Evolutionary conservation across 345 rosid species (phyloP).

Genomic region (Heritiera littoralis): DNA sequence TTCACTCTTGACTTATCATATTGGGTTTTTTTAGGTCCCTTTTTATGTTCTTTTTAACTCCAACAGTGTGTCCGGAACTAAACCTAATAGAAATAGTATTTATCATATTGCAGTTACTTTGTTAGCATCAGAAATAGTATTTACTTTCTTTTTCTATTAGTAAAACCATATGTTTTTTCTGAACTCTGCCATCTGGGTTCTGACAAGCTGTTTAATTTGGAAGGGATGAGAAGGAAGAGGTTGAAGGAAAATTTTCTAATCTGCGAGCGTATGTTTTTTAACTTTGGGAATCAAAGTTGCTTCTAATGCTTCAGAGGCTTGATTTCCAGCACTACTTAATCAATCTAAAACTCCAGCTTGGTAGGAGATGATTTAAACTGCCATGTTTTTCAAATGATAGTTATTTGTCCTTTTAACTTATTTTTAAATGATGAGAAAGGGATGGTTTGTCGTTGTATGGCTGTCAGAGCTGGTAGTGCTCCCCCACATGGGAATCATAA

Average conservation of each 20-base stretch:
- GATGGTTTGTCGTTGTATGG: neutral
- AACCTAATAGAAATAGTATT: neutral
- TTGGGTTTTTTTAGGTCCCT: neutral
- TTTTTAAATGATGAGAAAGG: neutral
- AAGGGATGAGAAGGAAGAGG: neutral
- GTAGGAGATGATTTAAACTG: neutral
- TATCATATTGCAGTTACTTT: no score
- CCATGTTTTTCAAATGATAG: neutral
- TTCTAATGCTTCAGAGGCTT: neutral
- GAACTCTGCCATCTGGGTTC: neutral
- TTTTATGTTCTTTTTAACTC: neutral
- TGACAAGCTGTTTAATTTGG: neutral
- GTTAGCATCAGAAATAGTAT: no score
- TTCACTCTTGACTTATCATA: constrained; percentile 5
- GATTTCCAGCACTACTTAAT: neutral
- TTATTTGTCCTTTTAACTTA: neutral
- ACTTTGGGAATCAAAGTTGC: neutral
- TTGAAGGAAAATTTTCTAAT: neutral
- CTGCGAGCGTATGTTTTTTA: neutral
- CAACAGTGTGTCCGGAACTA: neutral
- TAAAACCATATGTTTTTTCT: neutral
- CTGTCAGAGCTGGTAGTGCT: neutral
- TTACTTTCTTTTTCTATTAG: no score
- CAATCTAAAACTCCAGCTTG: neutral
- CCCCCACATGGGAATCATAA: neutral